Evolutionary conservation across 2,329 filamentous ascomycete species (phyloP).

Genomic region (Aphanocladium album): DNA sequence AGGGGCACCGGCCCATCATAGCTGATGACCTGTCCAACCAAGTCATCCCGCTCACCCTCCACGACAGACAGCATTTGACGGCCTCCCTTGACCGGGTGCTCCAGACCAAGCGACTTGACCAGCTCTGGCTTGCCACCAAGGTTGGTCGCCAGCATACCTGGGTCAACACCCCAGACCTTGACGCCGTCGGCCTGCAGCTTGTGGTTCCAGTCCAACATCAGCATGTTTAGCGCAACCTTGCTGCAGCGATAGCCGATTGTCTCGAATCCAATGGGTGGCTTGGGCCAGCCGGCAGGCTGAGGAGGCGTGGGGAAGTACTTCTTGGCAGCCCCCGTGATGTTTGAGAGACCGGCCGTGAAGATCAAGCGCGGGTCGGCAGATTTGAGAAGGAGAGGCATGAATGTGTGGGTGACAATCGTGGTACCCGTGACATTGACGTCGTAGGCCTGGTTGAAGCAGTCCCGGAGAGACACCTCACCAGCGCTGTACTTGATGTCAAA

Average conservation of each 20-base stretch:
- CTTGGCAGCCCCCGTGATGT: slow-evolving; percentile 26
- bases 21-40: slow-evolving; percentile 29
- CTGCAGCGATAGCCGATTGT: slow-evolving; percentile 15
- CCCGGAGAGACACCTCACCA: slow-evolving; percentile 27
- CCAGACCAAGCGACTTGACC: slow-evolving; percentile 24
- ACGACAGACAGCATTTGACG: slow-evolving; percentile 30
- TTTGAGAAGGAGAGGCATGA: slow-evolving; percentile 37
- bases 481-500: slow-evolving; percentile 32
- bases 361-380: slow-evolving; percentile 36
- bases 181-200: slow-evolving; percentile 40
- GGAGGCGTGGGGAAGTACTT: slow-evolving; percentile 22
- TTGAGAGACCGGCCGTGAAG: slow-evolving; percentile 41
- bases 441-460: slow-evolving; percentile 38
- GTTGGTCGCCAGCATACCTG: slow-evolving; percentile 40
- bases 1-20: slow-evolving; percentile 18
- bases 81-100: slow-evolving; percentile 28
- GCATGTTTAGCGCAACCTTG: slow-evolving; percentile 18
- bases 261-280: slow-evolving; percentile 27
- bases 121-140: slow-evolving; percentile 28
- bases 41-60: slow-evolving; percentile 30
- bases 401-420: slow-evolving; percentile 31
- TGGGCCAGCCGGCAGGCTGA: slow-evolving; percentile 41
- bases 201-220: slow-evolving; percentile 29
- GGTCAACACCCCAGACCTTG: slow-evolving; percentile 40
- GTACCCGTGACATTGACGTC: slow-evolving; percentile 43